Conservation (phyloP, 257 asterid genomes). For the Mentha longifolia region DNA sequence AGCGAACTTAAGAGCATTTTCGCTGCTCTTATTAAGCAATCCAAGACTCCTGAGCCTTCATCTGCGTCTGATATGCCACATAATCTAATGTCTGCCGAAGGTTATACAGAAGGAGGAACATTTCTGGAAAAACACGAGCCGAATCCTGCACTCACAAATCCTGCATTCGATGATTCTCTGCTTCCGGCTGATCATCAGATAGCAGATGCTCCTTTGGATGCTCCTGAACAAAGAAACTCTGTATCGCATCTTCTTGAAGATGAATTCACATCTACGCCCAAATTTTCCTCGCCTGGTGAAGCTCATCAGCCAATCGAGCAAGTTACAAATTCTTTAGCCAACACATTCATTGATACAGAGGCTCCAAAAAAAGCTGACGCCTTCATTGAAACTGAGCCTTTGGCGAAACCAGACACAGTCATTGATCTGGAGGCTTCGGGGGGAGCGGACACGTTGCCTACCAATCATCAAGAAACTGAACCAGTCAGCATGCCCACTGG, state of each 20-base stretch:
- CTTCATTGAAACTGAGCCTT: slow-evolving; percentile 35
- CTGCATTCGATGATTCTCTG: slow-evolving; percentile 38
- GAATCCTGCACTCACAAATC: slow-evolving; percentile 24
- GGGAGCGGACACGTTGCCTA: slow-evolving; percentile 31
- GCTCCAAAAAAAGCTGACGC: slow-evolving; percentile 40
- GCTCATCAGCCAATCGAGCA: slow-evolving; percentile 41
- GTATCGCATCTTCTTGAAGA: slow-evolving; percentile 38
- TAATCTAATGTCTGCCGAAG: slow-evolving; percentile 48
- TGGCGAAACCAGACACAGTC: slow-evolving; percentile 36
- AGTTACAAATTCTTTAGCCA: slow-evolving; percentile 33
- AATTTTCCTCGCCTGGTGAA: slow-evolving; percentile 30
- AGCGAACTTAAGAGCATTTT: slow-evolving; percentile 80
- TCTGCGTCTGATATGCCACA: slow-evolving; percentile 46
- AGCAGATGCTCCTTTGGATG: slow-evolving; percentile 34
- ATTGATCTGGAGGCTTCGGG: slow-evolving; percentile 41
- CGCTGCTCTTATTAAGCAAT: slow-evolving; percentile 85
- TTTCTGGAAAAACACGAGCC: slow-evolving; percentile 39
- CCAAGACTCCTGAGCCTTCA: slow-evolving; percentile 68
- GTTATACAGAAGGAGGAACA: slow-evolving; percentile 43
- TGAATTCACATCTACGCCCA: slow-evolving; percentile 23
- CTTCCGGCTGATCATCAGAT: slow-evolving; percentile 38
- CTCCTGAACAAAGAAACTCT: slow-evolving; percentile 38
- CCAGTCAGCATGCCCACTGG: slow-evolving; percentile 34
- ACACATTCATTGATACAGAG: slow-evolving; percentile 32
- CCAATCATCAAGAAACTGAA: slow-evolving; percentile 34